Conservation (phyloP, 805 yeast species). For the Ascoidea rubescens region DNA sequence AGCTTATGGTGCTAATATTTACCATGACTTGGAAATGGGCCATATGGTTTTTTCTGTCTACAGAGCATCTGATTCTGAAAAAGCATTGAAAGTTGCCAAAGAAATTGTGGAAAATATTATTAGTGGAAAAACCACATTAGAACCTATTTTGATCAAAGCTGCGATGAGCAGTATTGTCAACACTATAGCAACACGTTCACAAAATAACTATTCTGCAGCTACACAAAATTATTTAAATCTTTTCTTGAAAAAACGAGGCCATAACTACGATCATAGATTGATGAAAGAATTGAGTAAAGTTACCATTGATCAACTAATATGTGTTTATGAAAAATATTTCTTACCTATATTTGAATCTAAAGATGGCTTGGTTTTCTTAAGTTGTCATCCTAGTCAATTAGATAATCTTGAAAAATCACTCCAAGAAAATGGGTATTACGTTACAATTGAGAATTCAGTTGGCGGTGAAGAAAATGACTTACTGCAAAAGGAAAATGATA, state of each 20-base stretch:
- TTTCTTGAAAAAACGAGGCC: constrained; percentile 57
- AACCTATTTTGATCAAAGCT: constrained; percentile 47
- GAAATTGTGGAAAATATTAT: constrained; percentile 50
- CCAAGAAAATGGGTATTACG: constrained; percentile 40
- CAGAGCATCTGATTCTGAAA: constrained; percentile 72
- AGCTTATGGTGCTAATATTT: constrained; percentile 75
- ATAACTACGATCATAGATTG: constrained; percentile 40
- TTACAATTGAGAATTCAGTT: constrained; percentile 36
- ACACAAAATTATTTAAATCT: constrained; percentile 50
- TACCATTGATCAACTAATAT: constrained; percentile 36
- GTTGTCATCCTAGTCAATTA: constrained; percentile 57
- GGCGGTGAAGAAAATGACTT: constrained; percentile 12
- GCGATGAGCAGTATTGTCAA: constrained; percentile 69
- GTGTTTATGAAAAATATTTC: constrained; percentile 41
- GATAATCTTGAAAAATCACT: constrained; percentile 35
- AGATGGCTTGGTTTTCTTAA: constrained; percentile 47
- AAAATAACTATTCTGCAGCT: constrained; percentile 55
- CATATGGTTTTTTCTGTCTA: constrained; percentile 53
- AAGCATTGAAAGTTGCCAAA: constrained; percentile 46
- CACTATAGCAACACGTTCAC: constrained; percentile 51
- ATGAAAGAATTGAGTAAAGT: constrained; percentile 38
- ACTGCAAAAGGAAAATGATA: constrained; percentile 13
- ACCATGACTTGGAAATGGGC: constrained; percentile 50
- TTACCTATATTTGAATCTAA: constrained; percentile 46
- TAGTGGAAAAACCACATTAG: constrained; percentile 38